Evolutionary conservation across 345 rosid genomes (phyloP), one percentile per base, ranked within the genome.

Genomic region (Boechera divaricarpa): DNA sequence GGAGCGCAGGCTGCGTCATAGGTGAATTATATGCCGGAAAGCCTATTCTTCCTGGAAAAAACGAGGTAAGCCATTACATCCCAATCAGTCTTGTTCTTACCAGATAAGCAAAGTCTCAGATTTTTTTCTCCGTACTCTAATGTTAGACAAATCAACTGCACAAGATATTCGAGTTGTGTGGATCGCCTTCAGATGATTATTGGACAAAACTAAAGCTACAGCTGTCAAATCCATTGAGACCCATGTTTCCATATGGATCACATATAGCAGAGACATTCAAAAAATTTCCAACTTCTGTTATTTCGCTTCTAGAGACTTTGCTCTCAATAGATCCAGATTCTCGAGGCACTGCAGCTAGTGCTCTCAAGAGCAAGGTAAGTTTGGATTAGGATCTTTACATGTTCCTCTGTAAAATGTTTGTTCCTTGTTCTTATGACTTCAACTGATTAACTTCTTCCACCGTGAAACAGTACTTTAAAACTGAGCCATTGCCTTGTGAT

Each of bases 1-100:
- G 98, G 98, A 92, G 97, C 72, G 75, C 89, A 44, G 97, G 98
- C 58, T 94, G 98, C 83, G 88, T 94, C 39, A 87, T 94, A 21
- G 97, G 95, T 56, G 98, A 94, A 77, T 66, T 94, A 63, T 90
- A 92, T 66, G 57, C 87, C 16, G 92, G 97, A 74, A 87, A 84
- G 79, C 97, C 97, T 72, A 88, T 94, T 52, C 81, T 94, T 78
- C 95, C 97, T 4, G 98, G 98, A 29, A 90, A 87, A 81, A 88
- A 90, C 16, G 97, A 94, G 98, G 98, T 94, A 82, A 51, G 26
- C 38, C 63, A 24, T 55, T 45, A 67, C 70, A 39, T 51, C 51
- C 65, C 52, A 31, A 35, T 62, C 44, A 12, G 4, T 72, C 81
- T 72, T 57, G 42, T 78, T 66, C 42, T 57, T 59, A 49, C 63